phyloP scores from a whole-genome alignment of 441 rosid genomes.

The Mallotus repandus region DNA sequence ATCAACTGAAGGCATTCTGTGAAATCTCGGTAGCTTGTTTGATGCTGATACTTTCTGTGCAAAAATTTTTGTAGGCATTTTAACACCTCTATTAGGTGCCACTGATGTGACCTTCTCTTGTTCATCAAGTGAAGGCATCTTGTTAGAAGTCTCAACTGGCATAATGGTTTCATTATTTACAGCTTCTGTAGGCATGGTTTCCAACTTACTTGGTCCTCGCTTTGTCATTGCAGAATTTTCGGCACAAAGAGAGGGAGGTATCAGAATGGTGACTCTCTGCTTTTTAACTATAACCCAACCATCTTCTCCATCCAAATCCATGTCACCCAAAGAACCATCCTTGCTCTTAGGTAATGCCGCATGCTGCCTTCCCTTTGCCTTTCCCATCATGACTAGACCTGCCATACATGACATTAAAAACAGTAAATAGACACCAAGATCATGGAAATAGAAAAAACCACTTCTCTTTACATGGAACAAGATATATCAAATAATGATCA shows the following conservation, averaged over 20 bases:
- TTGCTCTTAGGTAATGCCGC: constrained; percentile 29
- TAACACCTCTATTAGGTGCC: constrained; percentile 19
- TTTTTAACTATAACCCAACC: constrained; percentile 80
- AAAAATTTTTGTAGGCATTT: constrained; percentile 24
- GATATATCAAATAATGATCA: too few species aligned
- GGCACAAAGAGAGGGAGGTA: constrained; percentile 53
- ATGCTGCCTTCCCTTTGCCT: constrained; percentile 40
- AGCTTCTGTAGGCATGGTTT: constrained; percentile 27
- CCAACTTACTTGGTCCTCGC: constrained; percentile 38
- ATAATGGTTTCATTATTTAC: constrained; percentile 20
- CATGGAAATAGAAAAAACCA: too few species aligned
- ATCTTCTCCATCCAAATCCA: constrained; percentile 45
- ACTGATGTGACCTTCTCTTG: constrained; percentile 28
- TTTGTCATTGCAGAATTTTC: constrained; percentile 30
- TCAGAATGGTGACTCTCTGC: constrained; percentile 70
- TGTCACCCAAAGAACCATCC: constrained; percentile 25
- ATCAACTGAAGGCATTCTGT: too few species aligned
- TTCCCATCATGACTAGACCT: constrained; percentile 44
- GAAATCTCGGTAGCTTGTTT: constrained; percentile 19
- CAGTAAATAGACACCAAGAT: background rate
- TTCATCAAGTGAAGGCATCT: constrained; percentile 29
- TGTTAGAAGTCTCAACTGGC: constrained; percentile 31
- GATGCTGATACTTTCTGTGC: constrained; percentile 17
- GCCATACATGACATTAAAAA: background rate
- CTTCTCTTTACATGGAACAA: too few species aligned